Conservation (phyloP, 1,139 yeast species). For the Suhomyces atakaporum region DNA sequence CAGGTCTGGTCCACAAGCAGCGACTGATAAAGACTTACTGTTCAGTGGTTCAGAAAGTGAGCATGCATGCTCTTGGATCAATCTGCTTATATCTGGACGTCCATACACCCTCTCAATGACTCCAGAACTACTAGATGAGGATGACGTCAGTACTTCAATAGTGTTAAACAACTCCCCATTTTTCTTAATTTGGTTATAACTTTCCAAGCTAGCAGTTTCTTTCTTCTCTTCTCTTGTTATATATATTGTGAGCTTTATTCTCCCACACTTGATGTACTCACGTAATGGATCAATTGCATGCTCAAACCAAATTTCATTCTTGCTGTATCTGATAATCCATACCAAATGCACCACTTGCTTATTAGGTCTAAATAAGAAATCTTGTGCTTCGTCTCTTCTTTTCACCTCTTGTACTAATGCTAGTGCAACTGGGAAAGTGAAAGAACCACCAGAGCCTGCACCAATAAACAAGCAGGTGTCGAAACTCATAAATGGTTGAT, state of each 20-base stretch:
- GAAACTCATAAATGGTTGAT: slow-evolving; percentile 44
- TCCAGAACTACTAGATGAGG: background rate
- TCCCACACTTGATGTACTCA: slow-evolving; percentile 26
- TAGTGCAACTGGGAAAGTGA: slow-evolving; percentile 47
- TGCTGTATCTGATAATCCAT: slow-evolving; percentile 34
- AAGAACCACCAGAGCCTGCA: slow-evolving; percentile 52
- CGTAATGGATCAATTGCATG: slow-evolving; percentile 33
- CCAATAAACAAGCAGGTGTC: slow-evolving; percentile 43
- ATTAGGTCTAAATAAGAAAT: slow-evolving; percentile 37
- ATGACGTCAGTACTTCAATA: slow-evolving; percentile 1
- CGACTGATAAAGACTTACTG: slow-evolving; percentile 31
- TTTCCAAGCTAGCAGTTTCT: too few relatives aligned
- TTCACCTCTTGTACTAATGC: slow-evolving; percentile 32
- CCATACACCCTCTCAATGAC: slow-evolving; percentile 4
- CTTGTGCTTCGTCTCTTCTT: slow-evolving; percentile 27
- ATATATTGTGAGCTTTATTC: slow-evolving; percentile 26
- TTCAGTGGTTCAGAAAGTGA: slow-evolving; percentile 4
- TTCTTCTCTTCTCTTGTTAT: slow-evolving; percentile 21
- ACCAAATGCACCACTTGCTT: slow-evolving; percentile 30
- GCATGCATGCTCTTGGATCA: slow-evolving; percentile 8
- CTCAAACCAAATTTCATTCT: slow-evolving; percentile 39
- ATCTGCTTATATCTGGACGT: slow-evolving; percentile 11
- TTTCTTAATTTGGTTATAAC: background rate
- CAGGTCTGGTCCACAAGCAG: slow-evolving; percentile 39
- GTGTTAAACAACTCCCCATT: background rate